Conservation (phyloP, 2,329 filamentous ascomycete species). For the Aquanectria penicillioides region DNA sequence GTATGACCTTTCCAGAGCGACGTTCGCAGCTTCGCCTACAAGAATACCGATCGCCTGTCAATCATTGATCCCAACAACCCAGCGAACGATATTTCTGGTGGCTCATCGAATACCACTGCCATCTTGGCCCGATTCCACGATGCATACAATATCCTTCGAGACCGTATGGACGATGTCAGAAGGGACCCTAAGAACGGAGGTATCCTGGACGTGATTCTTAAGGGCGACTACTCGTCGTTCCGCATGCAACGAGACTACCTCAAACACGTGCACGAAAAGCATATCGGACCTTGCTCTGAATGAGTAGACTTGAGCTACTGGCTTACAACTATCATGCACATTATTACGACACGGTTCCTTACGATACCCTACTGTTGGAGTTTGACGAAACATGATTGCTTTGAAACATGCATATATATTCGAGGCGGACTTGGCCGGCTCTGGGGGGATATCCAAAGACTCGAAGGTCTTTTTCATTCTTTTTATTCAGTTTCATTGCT, state of each 20-base stretch:
- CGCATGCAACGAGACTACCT: slow-evolving; percentile 73
- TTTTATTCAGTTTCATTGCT: slow-evolving; percentile 7
- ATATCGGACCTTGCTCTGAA: slow-evolving; percentile 47
- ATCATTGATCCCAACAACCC: slow-evolving; percentile 93
- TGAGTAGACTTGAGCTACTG: slow-evolving; percentile 18
- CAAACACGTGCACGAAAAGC: slow-evolving; percentile 58
- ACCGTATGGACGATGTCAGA: slow-evolving; percentile 65
- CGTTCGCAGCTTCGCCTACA: slow-evolving; percentile 61
- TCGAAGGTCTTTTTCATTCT: not conserved
- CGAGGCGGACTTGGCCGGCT: slow-evolving; percentile 15
- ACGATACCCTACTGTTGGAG: slow-evolving; percentile 25
- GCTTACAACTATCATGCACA: not conserved
- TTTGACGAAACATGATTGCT: slow-evolving; percentile 24
- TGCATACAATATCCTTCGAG: slow-evolving; percentile 66
- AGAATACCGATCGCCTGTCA: slow-evolving; percentile 74
- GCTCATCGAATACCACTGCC: slow-evolving; percentile 74
- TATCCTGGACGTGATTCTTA: slow-evolving; percentile 77
- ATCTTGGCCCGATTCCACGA: slow-evolving; percentile 77
- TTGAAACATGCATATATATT: slow-evolving; percentile 17
- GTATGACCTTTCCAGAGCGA: slow-evolving; percentile 47
- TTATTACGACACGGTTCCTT: not conserved
- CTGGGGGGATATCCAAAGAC: not conserved
- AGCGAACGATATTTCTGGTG: slow-evolving; percentile 89
- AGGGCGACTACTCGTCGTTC: slow-evolving; percentile 83
- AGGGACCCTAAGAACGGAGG: slow-evolving; percentile 40